Evolutionary conservation across 1,284 basidiomycete genomes (phyloP), one percentile per base, ranked within the genome.

Genomic region (Austroboletus novae-zelandiae): DNA sequence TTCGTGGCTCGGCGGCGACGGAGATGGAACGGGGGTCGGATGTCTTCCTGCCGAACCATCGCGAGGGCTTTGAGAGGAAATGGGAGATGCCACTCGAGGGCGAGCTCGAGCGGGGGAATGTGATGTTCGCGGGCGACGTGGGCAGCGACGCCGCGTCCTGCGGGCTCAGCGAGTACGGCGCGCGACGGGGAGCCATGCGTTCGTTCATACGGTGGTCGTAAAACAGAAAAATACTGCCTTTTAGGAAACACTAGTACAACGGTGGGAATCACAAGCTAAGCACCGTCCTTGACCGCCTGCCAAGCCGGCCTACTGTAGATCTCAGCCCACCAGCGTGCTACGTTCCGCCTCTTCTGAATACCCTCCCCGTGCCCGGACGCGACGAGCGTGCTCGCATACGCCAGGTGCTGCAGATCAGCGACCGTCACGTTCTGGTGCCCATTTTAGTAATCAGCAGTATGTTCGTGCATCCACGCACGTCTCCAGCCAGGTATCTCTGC

Each of bases 371-470:
- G 8, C 6, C 30, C 48, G 1, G 10, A 0, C 14, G n/a, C n/a
- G 4, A 13, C 18, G 20, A 70, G 32, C 20, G 39, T 1, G 17
- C 15, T 46, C 23, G 72, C 79, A 50, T 74, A 74, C 0, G 81
- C 72, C 17, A 83, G 57, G 59, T 83, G 80, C 63, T 73, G 74
- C 8, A 83, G 66, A 61, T 83, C 81, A 8, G 74, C 77, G 6
- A 82, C 60, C 3, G 78, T 80, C 43, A 74, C 3, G 23, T 63
- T 61, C 75, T 78, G 40, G 30, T 60, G 37, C 61, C 50, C 20
- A 4, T 40, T 43, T n/a, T 3, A 4, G 17, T 44, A n/a, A 40
- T 48, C 40, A 25, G 1, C 1, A 4, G 0, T 15, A 6, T 11
- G 15, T 30, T 13, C 0, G 48, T 25, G 20, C 37, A 30, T 50